Base-by-base conservation (phyloP, 1,139 yeast genomes). In the Candida freyschussii region DNA sequence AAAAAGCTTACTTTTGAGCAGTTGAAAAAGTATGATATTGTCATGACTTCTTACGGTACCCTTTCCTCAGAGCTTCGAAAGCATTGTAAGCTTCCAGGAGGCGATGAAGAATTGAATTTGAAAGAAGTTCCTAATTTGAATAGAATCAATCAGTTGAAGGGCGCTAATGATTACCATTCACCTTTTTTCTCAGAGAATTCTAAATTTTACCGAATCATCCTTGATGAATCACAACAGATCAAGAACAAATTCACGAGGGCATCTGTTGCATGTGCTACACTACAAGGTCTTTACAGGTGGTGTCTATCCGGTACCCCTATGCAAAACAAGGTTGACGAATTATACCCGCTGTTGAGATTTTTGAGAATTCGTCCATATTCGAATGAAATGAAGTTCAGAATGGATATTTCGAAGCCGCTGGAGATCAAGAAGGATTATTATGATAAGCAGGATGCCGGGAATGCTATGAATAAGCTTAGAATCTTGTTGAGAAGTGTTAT, bases 251-350 rank as follows among this genome's bases (percentile, higher is more conserved):
- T 58, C 5, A 72, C 97, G 0, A 66, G 74, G 45, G 67, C 80
- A 3, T 77, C 95, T 2, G 72, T 69, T 39, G 79, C 95, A 0
- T 78, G 81, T 33, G 69, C 78, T 6, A 63, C 70, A 11, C 44
- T 89, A 13, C 58, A 67, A 20, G 63, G 78, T 0, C 57, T 54
- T 1, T 76, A 73, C 47, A 65, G 91, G 36, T 78, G 95, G 76
- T 83, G 95, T 50, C 63, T 91, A 26, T 78, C 94, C 5, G 99
- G 98, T 47, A 91, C 99, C 0, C 98, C 98, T 0, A 80, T 93
- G 65, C 97, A 93, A 59, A 91, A 91, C 50, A 72, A 67, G 33
- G 72, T 89, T 38, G 82, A 75, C 26, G 99, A 91, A 49, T 61
- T 93, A 24, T 85, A 67, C 53, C 87, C 96, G 2, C 60, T 87